phyloP scores from a whole-genome alignment of 371 early-diverging fungal species.

The Choanephora cucurbitarum region DNA sequence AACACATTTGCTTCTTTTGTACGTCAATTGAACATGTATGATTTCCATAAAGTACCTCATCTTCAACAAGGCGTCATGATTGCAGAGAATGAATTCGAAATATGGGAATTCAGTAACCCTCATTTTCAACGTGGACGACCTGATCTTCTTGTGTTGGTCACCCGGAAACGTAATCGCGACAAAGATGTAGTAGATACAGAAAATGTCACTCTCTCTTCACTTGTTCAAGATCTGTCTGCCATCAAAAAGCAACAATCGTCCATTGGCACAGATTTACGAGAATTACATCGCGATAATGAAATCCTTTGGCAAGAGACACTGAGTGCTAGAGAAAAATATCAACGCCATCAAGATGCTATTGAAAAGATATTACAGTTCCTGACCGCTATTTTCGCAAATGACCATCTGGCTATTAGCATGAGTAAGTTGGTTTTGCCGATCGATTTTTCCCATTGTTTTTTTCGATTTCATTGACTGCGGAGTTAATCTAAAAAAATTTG shows the following conservation, averaged over 20 bases:
- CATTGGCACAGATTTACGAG: constrained; percentile 77
- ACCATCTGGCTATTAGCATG: constrained; percentile 18
- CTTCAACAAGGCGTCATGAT: constrained; percentile 71
- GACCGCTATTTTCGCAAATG: constrained; percentile 39
- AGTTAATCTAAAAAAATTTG: not conserved
- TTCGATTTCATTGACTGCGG: not conserved
- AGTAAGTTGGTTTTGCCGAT: constrained; percentile 9
- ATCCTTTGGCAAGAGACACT: constrained; percentile 82
- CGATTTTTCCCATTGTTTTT: not conserved
- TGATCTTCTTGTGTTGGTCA: constrained; percentile 51
- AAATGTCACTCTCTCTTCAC: constrained; percentile 42
- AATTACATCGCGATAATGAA: constrained; percentile 81
- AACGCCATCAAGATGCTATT: constrained; percentile 83
- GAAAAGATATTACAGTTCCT: constrained; percentile 83
- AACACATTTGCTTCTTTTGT: constrained; percentile 84
- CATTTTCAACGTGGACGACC: constrained; percentile 54
- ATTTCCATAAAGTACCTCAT: constrained; percentile 70
- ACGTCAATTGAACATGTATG: constrained; percentile 85
- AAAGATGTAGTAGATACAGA: constrained; percentile 24
- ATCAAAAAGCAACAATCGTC: constrained; percentile 83
- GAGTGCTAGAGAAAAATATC: constrained; percentile 72
- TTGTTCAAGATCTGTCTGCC: constrained; percentile 74
- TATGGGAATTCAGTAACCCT: constrained; percentile 60
- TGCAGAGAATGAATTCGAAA: constrained; percentile 34
- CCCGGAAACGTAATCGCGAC: constrained; percentile 46